phyloP scores from a whole-genome alignment of 2,329 filamentous ascomycete species.

The Neonectria punicea region DNA sequence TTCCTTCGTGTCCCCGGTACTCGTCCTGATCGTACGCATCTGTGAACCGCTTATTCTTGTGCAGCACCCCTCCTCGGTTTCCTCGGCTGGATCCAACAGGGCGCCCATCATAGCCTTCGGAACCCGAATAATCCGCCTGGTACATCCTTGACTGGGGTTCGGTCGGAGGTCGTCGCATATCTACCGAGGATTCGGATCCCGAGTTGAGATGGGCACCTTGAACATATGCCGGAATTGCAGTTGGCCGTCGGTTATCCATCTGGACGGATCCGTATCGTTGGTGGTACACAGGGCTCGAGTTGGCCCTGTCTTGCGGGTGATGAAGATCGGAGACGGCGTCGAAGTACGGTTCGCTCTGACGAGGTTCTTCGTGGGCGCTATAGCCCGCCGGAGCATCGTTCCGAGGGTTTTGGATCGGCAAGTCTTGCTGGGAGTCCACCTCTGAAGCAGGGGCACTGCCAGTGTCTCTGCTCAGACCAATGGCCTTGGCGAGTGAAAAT shows the following conservation, averaged over 20 bases:
- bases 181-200: constrained; percentile 65
- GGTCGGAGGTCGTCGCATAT: constrained; percentile 56
- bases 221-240: constrained; percentile 59
- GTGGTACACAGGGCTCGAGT: constrained; percentile 52
- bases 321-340: constrained; percentile 52
- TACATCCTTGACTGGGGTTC: constrained; percentile 55
- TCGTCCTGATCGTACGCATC: constrained; percentile 87
- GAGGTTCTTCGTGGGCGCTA: constrained; percentile 49
- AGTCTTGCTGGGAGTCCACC: constrained; percentile 61
- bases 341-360: constrained; percentile 51
- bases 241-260: constrained; percentile 53
- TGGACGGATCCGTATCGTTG: constrained; percentile 55
- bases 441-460: constrained; percentile 57
- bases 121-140: constrained; percentile 54
- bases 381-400: constrained; percentile 46
- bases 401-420: constrained; percentile 61
- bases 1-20: constrained; percentile 77
- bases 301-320: constrained; percentile 48
- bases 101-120: constrained; percentile 55
- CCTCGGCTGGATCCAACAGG: constrained; percentile 51
- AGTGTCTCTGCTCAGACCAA: constrained; percentile 68
- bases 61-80: constrained; percentile 69
- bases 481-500: constrained; percentile 76
- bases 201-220: constrained; percentile 58
- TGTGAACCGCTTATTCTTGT: constrained; percentile 89